A percentile compares a stretch with the other conserved stretches of the same genome.
phyloP scores from a whole-genome alignment of 768 basidiomycete species.

The Boletus rex-veris region DNA sequence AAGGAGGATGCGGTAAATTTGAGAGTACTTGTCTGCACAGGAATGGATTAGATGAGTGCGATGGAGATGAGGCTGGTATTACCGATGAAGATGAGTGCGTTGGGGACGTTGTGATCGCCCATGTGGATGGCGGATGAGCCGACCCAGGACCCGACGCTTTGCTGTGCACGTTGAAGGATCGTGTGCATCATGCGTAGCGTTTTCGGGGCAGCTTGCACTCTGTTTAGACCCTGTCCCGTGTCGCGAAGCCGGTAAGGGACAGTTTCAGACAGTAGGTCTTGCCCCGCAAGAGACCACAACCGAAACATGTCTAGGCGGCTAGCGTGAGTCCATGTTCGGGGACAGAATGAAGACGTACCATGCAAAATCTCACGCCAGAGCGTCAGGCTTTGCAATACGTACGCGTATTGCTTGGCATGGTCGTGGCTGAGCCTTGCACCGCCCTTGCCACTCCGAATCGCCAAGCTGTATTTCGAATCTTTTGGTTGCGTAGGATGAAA shows the following conservation, averaged over 20 bases:
- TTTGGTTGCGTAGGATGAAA: constrained; percentile 73
- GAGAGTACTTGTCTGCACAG: constrained; percentile 74
- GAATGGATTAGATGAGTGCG: background rate
- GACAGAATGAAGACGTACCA: constrained; percentile 40
- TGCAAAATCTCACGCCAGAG: constrained; percentile 85
- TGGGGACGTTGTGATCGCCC: constrained; percentile 68
- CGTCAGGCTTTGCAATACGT: constrained; percentile 82
- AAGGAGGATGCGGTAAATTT: constrained; percentile 85
- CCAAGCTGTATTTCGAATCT: constrained; percentile 62
- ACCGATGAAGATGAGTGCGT: constrained; percentile 81
- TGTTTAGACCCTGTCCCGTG: constrained; percentile 88
- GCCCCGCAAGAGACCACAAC: constrained; percentile 77
- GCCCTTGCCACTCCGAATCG: constrained; percentile 76
- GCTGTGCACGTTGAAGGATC: constrained; percentile 80
- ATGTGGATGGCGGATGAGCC: constrained; percentile 87
- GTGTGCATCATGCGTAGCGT: constrained; percentile 89
- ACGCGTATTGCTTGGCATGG: constrained; percentile 81
- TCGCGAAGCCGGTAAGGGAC: constrained; percentile 78
- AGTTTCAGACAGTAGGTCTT: constrained; percentile 75
- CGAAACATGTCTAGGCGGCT: constrained; percentile 74
- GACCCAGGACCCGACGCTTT: constrained; percentile 78
- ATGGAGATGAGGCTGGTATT: background rate
- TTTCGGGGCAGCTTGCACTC: constrained; percentile 82
- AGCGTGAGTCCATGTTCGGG: constrained; percentile 1
- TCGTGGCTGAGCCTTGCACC: constrained; percentile 83